These are phyloP conservation scores for Chondrus crispus DNA, from an alignment of 23 red algal species.

Conservation along the genomic window DNA sequence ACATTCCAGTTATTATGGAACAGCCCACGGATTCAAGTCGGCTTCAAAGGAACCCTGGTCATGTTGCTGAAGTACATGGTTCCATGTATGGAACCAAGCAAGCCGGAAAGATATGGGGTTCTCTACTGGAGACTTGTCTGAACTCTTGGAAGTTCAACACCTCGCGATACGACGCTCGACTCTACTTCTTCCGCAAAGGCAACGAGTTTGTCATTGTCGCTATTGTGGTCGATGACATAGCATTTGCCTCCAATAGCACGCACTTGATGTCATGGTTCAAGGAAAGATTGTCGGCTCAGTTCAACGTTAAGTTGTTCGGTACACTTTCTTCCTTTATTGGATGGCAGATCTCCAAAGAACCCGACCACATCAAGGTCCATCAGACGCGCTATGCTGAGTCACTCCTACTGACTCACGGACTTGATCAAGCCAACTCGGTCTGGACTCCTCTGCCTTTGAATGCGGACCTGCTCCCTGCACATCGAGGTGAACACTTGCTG, in stretches of 20 bases:
- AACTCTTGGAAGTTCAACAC: background rate
- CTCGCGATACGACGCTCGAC: background rate
- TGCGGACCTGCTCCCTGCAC: no score
- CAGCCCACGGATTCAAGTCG: constrained; percentile 9
- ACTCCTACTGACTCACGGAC: background rate
- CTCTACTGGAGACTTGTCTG: background rate
- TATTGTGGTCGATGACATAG: background rate
- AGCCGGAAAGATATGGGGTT: background rate
- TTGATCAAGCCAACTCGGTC: background rate
- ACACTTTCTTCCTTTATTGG: background rate
- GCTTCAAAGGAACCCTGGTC: background rate
- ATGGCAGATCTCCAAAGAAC: background rate
- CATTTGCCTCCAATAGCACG: background rate
- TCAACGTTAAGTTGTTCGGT: background rate
- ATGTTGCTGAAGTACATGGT: background rate
- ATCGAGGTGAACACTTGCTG: no score
- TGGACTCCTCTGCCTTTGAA: background rate
- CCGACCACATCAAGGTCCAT: background rate
- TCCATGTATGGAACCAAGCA: background rate
- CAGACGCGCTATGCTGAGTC: background rate
- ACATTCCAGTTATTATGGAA: background rate
- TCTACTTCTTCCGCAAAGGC: background rate
- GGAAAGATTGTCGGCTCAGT: background rate
- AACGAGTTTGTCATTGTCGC: background rate
- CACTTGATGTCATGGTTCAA: background rate